These are phyloP conservation scores for Naganishia albida DNA, from an alignment of 1,284 basidiomycete genomes.

Conservation along the genomic window DNA sequence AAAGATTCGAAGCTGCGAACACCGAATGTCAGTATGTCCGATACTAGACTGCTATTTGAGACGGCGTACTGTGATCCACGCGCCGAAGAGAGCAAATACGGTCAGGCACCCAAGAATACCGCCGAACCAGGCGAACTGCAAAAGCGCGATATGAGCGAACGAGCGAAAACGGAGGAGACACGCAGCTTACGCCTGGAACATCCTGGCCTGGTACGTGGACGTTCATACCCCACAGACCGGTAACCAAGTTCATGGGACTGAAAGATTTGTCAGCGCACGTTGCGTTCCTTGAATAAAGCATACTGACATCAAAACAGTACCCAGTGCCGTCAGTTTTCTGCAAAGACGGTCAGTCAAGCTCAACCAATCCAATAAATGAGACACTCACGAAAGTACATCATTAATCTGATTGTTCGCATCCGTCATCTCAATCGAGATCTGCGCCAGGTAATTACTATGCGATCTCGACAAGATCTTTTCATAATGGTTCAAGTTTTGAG, in stretches of 20 bases:
- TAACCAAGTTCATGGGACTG: conserved; percentile 88
- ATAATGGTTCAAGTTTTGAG: conserved; percentile 97
- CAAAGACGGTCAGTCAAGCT: conserved; percentile 8
- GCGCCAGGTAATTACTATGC: conserved; percentile 98
- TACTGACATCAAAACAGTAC: conserved; percentile 83
- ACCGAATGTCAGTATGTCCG: background rate
- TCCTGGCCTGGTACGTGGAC: conserved; percentile 84
- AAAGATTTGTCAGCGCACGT: background rate
- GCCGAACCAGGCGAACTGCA: conserved; percentile 71
- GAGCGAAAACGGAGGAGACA: conserved; percentile 33
- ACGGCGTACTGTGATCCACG: conserved; percentile 65
- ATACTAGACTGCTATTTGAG: background rate
- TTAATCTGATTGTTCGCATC: conserved; percentile 99
- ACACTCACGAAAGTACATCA: conserved; percentile 70
- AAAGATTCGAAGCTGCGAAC: conserved; percentile 17
- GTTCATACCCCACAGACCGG: conserved; percentile 62
- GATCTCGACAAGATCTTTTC: conserved; percentile 98
- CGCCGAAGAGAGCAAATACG: conserved; percentile 75
- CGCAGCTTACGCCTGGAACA: conserved; percentile 53
- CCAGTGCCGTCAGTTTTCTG: conserved; percentile 95
- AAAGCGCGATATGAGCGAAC: conserved; percentile 18
- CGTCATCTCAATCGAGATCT: conserved; percentile 98
- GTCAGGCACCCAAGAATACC: conserved; percentile 77
- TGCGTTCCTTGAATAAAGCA: background rate
- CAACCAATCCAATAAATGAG: background rate